phyloP scores from a whole-genome alignment of 1,139 yeast species.

The Petasospora fabianii region DNA sequence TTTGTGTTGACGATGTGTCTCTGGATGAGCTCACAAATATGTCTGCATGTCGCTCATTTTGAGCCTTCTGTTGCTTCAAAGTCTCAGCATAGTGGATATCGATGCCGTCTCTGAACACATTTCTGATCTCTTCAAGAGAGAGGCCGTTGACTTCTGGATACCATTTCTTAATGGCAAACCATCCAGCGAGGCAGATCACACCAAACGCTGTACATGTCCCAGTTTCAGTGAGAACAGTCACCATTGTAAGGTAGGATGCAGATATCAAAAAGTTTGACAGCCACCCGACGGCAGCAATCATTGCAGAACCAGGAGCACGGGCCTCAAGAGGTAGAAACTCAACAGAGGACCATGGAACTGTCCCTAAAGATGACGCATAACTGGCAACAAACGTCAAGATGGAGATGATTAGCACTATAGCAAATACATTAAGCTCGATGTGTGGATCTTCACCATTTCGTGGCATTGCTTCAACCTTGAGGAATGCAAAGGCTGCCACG shows the following conservation, averaged over 20 bases:
- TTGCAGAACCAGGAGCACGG: conserved; percentile 42
- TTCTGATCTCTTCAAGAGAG: conserved; percentile 41
- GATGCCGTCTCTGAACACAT: conserved; percentile 38
- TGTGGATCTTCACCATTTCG: background rate
- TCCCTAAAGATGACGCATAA: conserved; percentile 45
- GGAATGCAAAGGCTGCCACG: conserved; percentile 20
- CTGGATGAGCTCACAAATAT: too few relatives aligned
- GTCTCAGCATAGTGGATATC: conserved; percentile 59
- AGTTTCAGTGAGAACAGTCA: conserved; percentile 28
- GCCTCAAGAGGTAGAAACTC: conserved; percentile 43
- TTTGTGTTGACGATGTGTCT: too few relatives aligned
- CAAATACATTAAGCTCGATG: conserved; percentile 6
- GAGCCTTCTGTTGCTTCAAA: background rate
- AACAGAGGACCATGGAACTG: conserved; percentile 46
- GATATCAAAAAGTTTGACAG: conserved; percentile 39
- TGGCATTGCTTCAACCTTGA: conserved; percentile 2
- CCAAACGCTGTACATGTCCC: conserved; percentile 39
- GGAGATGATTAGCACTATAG: conserved; percentile 30
- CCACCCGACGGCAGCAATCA: conserved; percentile 45
- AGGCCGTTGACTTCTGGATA: conserved; percentile 49
- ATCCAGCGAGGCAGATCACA: conserved; percentile 34
- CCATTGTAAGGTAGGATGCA: conserved; percentile 36
- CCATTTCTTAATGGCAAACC: conserved; percentile 38
- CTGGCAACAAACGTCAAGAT: conserved; percentile 41
- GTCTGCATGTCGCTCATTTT: background rate